Conservation (phyloP, 768 basidiomycete genomes). For the Holtermannia corniformis region DNA sequence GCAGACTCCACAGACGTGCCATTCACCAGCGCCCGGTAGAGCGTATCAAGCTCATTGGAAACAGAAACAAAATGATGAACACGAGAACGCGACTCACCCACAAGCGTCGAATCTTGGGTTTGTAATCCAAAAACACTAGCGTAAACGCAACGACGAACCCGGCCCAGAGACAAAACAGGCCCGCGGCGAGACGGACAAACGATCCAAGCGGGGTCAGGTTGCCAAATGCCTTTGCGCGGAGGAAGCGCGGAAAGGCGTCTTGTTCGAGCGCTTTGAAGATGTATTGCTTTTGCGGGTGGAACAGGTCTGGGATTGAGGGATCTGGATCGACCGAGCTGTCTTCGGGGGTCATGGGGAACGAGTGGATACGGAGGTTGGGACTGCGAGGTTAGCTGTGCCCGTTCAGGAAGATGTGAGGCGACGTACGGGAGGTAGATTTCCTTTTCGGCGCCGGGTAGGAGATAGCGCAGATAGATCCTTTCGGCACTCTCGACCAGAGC, state of each 20-base stretch:
- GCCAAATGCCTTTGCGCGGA: conserved; percentile 94
- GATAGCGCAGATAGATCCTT: conserved; percentile 89
- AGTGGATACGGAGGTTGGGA: conserved; percentile 77
- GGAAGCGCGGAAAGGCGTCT: conserved; percentile 57
- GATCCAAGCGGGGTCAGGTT: conserved; percentile 89
- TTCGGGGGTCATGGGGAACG: conserved; percentile 68
- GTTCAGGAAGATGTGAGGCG: neutral
- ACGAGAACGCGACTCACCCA: too few relatives aligned
- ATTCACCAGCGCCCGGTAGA: too few relatives aligned
- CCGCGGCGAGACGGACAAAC: conserved; percentile 72
- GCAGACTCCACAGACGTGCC: too few relatives aligned
- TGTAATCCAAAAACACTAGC: conserved; percentile 83
- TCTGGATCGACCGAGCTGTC: conserved; percentile 53
- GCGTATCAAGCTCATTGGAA: too few relatives aligned
- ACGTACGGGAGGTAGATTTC: conserved; percentile 85
- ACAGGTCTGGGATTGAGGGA: conserved; percentile 88
- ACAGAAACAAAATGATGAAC: too few relatives aligned
- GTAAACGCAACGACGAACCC: conserved; percentile 84
- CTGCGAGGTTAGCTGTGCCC: conserved; percentile 9
- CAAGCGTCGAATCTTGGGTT: conserved; percentile 83
- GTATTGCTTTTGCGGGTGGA: conserved; percentile 94
- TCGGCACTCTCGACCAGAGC: conserved; percentile 90
- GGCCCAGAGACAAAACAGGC: conserved; percentile 84
- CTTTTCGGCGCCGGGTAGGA: conserved; percentile 81
- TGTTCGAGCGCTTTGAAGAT: conserved; percentile 94